Conservation (phyloP, 1,284 basidiomycete species). For the Leccinum cinnamomeum region DNA sequence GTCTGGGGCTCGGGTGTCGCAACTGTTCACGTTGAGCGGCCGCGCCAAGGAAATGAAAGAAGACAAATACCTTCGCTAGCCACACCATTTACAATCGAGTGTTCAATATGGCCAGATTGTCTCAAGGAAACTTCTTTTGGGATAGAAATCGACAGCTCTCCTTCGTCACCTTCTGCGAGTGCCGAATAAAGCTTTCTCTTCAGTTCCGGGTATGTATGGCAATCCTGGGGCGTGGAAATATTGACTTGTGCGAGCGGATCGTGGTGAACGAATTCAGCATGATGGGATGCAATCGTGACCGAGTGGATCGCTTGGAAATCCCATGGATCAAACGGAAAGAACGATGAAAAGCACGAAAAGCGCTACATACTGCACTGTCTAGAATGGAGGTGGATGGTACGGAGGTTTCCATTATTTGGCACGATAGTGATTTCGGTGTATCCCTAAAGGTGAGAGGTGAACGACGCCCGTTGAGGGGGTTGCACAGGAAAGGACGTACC, state of each 20-base stretch:
- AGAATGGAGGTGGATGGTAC: constrained; percentile 82
- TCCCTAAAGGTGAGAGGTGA: constrained; percentile 51
- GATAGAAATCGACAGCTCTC: constrained; percentile 90
- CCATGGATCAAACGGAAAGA: constrained; percentile 16
- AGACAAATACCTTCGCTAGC: constrained; percentile 48
- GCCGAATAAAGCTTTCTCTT: constrained; percentile 93
- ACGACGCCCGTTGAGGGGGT: constrained; percentile 15
- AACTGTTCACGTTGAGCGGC: constrained; percentile 40
- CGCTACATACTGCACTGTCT: constrained; percentile 73
- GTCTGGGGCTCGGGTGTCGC: constrained; percentile 79
- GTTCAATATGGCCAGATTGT: constrained; percentile 51
- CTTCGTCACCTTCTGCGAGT: constrained; percentile 87
- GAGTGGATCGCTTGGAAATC: constrained; percentile 62
- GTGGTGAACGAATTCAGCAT: constrained; percentile 72
- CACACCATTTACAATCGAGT: constrained; percentile 39
- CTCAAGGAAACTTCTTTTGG: constrained; percentile 77
- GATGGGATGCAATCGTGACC: constrained; percentile 67
- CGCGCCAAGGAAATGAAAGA: neutral
- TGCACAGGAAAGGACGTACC: constrained; percentile 43
- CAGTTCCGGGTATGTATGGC: constrained; percentile 89
- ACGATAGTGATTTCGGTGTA: constrained; percentile 90
- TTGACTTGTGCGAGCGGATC: constrained; percentile 75
- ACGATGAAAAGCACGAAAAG: neutral
- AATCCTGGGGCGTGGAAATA: constrained; percentile 75
- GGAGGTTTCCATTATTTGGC: constrained; percentile 74